Evolutionary conservation across 148 eudicot genomes (phyloP), one percentile per base, ranked within the genome.

Genomic region (Nyssa sinensis): DNA sequence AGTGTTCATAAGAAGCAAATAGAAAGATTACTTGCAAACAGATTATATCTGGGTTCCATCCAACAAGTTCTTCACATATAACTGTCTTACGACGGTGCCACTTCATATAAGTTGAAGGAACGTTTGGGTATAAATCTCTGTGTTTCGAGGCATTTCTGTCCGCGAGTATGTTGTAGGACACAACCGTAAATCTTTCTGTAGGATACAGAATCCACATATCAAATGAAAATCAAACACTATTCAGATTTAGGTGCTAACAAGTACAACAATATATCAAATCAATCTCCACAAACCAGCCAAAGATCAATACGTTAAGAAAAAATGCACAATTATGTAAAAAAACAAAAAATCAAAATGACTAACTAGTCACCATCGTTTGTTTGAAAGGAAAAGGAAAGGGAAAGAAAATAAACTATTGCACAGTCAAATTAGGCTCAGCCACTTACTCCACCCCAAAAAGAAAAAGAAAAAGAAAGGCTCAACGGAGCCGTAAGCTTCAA

Each of bases 111-210:
- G 53, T 19, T 64, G 80, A 74, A 63, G 78, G 75, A 39, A 77
- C 77, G 64, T 73, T 73, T 59, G 17, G 66, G 75, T 81, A 81
- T n/a, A 81, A 39, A 74, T 73, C 84, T 69, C 74, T 62, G 62
- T 81, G 81, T 25, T 73, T 77, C 6, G 75, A 73, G 58, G 81
- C 84, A 81, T 81, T 81, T 67, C 35, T 81, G 58, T 77, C 84
- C 33, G 68, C 84, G 81, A 81, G 41, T 63, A 81, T 69, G 77
- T 81, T 81, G 47, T 77, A 77, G 4, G 84, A 77, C 66, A 77
- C 75, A 63, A 74, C 72, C 53, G 61, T 64, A 47, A 77, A 64
- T 59, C 78, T 73, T 25, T 69, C 84, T 77, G 75, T 65, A 73
- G 64, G 49, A 73, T 23, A 28, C 17, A 35, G 24, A 31, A 66